Percentiles rank a stretch among this genome's conserved stretches.
These are phyloP conservation scores for Catunica adiposa DNA, from an alignment of 2,329 filamentous ascomycete genomes.

Conservation along the genomic window DNA sequence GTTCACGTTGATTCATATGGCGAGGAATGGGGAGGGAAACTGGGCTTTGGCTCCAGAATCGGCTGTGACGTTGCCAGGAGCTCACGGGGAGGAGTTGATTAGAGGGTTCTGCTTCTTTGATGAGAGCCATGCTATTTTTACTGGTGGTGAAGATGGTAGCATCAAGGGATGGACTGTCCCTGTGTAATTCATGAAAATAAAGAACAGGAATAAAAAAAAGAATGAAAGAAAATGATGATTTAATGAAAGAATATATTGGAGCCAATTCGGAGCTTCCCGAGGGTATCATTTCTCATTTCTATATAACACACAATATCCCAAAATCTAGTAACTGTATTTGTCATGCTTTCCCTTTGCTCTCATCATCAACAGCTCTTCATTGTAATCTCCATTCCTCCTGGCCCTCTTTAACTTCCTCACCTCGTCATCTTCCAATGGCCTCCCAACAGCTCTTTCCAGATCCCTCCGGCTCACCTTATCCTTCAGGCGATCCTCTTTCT, in stretches of 20 bases:
- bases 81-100: slow-evolving; percentile 47
- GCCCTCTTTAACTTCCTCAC: slow-evolving; percentile 70
- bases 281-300: slow-evolving; percentile 6
- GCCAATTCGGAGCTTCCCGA: neutral
- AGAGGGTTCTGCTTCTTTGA: slow-evolving; percentile 48
- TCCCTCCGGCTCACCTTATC: slow-evolving; percentile 78
- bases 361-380: slow-evolving; percentile 70
- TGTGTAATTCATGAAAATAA: slow-evolving; percentile 16
- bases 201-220: slow-evolving; percentile 8
- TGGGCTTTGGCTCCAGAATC: slow-evolving; percentile 41
- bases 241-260: neutral
- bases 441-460: slow-evolving; percentile 64
- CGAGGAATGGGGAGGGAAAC: slow-evolving; percentile 25
- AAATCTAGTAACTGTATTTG: slow-evolving; percentile 40
- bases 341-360: slow-evolving; percentile 90
- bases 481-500: slow-evolving; percentile 65
- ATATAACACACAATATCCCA: neutral
- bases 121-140: slow-evolving; percentile 40
- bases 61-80: slow-evolving; percentile 42
- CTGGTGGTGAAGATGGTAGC: slow-evolving; percentile 40
- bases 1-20: slow-evolving; percentile 45
- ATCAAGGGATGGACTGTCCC: slow-evolving; percentile 37
- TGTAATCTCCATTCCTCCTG: slow-evolving; percentile 71
- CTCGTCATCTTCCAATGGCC: slow-evolving; percentile 68
- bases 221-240: neutral